Evolutionary conservation across 2,329 filamentous ascomycete species (phyloP), one percentile per base, ranked within the genome.

Genomic region (Diaporthe sp.): DNA sequence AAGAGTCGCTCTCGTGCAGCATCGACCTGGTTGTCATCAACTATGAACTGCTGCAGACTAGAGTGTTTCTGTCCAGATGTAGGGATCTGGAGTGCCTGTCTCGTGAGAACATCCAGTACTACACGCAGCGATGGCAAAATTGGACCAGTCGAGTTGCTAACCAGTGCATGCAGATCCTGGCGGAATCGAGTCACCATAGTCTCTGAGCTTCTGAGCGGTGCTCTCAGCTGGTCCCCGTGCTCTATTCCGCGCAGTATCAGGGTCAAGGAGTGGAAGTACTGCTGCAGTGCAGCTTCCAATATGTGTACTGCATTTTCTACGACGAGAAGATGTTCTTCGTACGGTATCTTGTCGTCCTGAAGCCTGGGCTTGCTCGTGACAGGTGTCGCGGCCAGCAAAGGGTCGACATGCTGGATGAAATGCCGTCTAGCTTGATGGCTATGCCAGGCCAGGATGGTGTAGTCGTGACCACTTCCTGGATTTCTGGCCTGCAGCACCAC

Each of bases 161-260:
- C 88, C 30, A 93, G 85, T 30, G 92, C 90, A 78, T 93, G 88
- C 15, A 94, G 81, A 76, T 94, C 92, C 65, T 88, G 84, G 22
- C 84, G 85, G 78, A 94, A 93, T 72, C 79, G 79, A 4, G 75
- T 61, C 19, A 79, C 76, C 7, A 88, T 89, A 70, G 79, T 80
- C 10, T 86, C 82, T 51, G 84, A 84, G 42, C 81, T 80, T 59
- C 82, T 81, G 71, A 83, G 85, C 35, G 80, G 77, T 42, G 79
- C 81, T 58, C 81, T 80, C 35, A 61, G 25, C 32, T 35, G 27
- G 70, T 30, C 12, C 6, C 35, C 12, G 2, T 82, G 81, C 15
- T 84, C 81, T 76, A 89, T 85, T 27, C 85, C 88, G 73, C 86
- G 84, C 42, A 86, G 78, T 66, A 92, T 85, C 68, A 89, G 82